These are phyloP conservation scores for Malania oleifera DNA, from an alignment of 164 flowering plant species.

Conservation along the genomic window DNA sequence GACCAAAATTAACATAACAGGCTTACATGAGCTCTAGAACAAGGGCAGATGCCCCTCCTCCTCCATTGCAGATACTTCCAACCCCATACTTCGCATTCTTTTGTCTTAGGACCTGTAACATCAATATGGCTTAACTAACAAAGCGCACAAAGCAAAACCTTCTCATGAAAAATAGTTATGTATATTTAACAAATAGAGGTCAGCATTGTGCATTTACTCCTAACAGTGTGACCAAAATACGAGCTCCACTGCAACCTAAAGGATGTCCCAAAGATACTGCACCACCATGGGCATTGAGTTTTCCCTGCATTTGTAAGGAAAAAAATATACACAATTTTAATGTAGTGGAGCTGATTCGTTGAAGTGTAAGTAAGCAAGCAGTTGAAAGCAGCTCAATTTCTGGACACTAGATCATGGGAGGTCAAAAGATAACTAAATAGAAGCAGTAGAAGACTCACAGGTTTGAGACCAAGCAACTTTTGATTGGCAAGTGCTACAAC, in stretches of 20 bases:
- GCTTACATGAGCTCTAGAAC: slow-evolving; percentile 76
- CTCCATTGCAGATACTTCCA: slow-evolving; percentile 74
- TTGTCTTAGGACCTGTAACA: slow-evolving; percentile 64
- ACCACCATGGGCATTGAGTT: slow-evolving; percentile 88
- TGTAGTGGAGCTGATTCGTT: not conserved
- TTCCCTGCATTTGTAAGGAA: slow-evolving; percentile 57
- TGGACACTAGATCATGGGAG: too few relatives aligned
- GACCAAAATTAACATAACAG: too few relatives aligned
- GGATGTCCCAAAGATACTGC: slow-evolving; percentile 98
- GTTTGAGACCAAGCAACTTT: slow-evolving; percentile 64
- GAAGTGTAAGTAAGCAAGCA: too few relatives aligned
- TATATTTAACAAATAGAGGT: too few relatives aligned
- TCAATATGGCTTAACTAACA: too few relatives aligned
- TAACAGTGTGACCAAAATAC: too few relatives aligned
- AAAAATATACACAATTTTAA: not conserved
- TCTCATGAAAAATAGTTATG: too few relatives aligned
- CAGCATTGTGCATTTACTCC: too few relatives aligned
- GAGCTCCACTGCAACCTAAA: too few relatives aligned
- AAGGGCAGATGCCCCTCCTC: slow-evolving; percentile 88
- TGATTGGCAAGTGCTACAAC: slow-evolving; percentile 95
- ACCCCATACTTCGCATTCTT: slow-evolving; percentile 67
- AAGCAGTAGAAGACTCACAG: slow-evolving; percentile 43
- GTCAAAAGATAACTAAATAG: not conserved
- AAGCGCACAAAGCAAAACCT: too few relatives aligned
- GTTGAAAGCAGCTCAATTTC: not conserved